Conservation (phyloP, 1,284 basidiomycete species). For the Wolfiporia cocos region DNA sequence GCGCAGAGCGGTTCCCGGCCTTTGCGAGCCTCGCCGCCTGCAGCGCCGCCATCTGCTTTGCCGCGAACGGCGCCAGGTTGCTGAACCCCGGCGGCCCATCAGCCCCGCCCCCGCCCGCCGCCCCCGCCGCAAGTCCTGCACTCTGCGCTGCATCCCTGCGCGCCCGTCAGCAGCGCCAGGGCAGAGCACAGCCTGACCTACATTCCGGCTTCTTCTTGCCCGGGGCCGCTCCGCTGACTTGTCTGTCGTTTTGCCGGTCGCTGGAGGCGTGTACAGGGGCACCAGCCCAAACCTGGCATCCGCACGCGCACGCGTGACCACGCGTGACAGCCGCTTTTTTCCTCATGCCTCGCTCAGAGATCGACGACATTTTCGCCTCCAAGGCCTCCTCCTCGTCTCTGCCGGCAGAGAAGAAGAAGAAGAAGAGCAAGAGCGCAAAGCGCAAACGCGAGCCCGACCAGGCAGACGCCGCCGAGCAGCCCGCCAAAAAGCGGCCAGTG, state of each 20-base stretch:
- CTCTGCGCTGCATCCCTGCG: no score
- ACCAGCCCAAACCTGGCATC: conserved; percentile 6
- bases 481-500: conserved; percentile 34
- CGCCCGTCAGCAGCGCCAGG: no score
- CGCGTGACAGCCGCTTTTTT: not conserved
- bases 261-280: no score
- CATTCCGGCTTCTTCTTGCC: no score
- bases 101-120: not conserved
- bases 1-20: conserved; percentile 48
- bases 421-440: conserved; percentile 32
- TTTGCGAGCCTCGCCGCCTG: conserved; percentile 57
- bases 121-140: no score
- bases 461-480: conserved; percentile 15
- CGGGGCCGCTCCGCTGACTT: not conserved
- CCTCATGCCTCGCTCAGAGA: conserved; percentile 46
- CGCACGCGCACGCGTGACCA: conserved; percentile 1
- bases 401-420: conserved; percentile 29
- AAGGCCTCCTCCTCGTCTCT: conserved; percentile 26
- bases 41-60: conserved; percentile 74
- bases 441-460: conserved; percentile 27
- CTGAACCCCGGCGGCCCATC: conserved; percentile 16
- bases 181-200: no score
- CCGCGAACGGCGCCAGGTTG: conserved; percentile 33
- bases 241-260: no score
- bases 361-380: conserved; percentile 73